Evolutionary conservation across 83 land plant genomes (phyloP).

Genomic region (Diphasiastrum complanatum): DNA sequence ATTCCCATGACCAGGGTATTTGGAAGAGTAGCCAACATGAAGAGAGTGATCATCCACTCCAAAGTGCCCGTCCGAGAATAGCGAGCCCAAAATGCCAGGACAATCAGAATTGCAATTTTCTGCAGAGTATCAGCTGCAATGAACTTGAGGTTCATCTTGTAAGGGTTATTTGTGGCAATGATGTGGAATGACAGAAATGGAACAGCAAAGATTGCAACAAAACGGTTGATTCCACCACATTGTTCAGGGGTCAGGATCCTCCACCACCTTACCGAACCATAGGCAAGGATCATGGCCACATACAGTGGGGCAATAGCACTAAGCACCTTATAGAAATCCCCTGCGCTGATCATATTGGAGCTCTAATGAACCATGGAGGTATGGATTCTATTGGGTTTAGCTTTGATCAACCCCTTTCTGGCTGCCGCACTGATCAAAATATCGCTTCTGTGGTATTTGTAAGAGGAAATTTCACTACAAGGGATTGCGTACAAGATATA

Average conservation of each 20-base stretch:
- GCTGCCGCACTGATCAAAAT: too few relatives aligned
- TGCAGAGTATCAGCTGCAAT: constrained; percentile 43
- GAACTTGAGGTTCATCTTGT: constrained; percentile 41
- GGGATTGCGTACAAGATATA: too few relatives aligned
- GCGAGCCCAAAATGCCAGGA: constrained; percentile 28
- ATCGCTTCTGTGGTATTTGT: too few relatives aligned
- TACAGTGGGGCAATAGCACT: constrained; percentile 44
- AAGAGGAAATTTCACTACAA: too few relatives aligned
- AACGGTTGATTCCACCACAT: constrained; percentile 46
- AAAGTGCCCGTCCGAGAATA: constrained; percentile 21
- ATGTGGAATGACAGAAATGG: constrained; percentile 50
- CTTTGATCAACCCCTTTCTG: too few relatives aligned
- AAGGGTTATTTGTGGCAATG: constrained; percentile 38
- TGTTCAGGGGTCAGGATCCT: too few relatives aligned
- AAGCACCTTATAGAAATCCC: constrained; percentile 38
- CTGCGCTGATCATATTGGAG: constrained; percentile 28
- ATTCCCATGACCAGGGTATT: constrained; percentile 53
- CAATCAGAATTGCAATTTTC: constrained; percentile 25
- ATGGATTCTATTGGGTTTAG: too few relatives aligned
- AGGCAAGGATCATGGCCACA: too few relatives aligned
- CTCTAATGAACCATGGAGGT: too few relatives aligned
- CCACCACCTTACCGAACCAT: too few relatives aligned
- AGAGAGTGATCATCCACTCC: constrained; percentile 50
- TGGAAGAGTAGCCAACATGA: constrained; percentile 48
- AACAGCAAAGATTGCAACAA: constrained; percentile 50